These are phyloP conservation scores for Thyridium curvatum DNA, from an alignment of 2,329 filamentous ascomycete species.

Conservation along the genomic window DNA sequence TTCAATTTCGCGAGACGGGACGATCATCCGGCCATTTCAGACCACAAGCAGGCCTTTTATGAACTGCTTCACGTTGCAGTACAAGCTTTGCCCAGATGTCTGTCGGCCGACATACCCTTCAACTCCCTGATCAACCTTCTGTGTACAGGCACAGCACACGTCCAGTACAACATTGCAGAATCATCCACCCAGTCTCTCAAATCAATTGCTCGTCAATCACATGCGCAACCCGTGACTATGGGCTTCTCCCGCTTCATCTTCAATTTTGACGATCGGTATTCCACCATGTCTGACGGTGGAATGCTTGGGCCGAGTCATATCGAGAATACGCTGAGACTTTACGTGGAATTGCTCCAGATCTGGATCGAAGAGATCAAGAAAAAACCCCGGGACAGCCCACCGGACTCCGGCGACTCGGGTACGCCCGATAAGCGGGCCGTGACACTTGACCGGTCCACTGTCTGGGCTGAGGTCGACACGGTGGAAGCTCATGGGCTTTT, in stretches of 20 bases:
- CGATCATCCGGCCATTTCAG: constrained; percentile 63
- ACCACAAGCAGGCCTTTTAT: constrained; percentile 92
- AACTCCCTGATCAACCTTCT: constrained; percentile 90
- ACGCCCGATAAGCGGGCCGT: constrained; percentile 63
- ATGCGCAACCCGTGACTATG: constrained; percentile 92
- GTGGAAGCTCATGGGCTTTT: constrained; percentile 95
- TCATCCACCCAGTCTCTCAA: constrained; percentile 92
- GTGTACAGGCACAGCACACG: constrained; percentile 93
- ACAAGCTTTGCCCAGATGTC: constrained; percentile 87
- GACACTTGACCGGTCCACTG: constrained; percentile 77
- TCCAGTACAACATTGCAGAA: constrained; percentile 83
- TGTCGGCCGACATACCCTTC: constrained; percentile 86
- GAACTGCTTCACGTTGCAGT: constrained; percentile 93
- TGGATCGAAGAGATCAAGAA: constrained; percentile 97
- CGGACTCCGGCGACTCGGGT: constrained; percentile 57
- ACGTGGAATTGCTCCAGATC: constrained; percentile 88
- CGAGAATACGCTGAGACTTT: constrained; percentile 85
- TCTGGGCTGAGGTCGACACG: constrained; percentile 92
- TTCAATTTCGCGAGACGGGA: constrained; percentile 87
- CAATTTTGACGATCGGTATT: constrained; percentile 95
- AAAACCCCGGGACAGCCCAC: constrained; percentile 68
- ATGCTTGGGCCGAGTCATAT: constrained; percentile 94
- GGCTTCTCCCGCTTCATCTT: constrained; percentile 98
- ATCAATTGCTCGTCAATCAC: constrained; percentile 86
- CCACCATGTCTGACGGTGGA: constrained; percentile 95